Base-by-base conservation (phyloP, 495 filamentous ascomycete species). In the Pseudoneurospora amorphoporcata region DNA sequence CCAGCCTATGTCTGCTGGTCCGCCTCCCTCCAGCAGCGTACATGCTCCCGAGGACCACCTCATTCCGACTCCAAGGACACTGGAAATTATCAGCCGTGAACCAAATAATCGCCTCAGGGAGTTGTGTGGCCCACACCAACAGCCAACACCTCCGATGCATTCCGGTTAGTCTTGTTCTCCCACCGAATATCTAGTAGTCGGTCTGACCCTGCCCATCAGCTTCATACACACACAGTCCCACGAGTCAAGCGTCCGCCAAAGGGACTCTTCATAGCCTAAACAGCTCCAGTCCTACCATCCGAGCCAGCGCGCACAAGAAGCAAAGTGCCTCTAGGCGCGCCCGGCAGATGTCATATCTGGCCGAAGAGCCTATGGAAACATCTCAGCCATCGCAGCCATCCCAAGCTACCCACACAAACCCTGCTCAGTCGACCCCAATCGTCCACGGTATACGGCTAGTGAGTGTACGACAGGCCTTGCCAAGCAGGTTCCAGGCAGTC, bases 401-500 rank as follows among this genome's bases (percentile, higher is more conserved):
- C 12, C 53, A 17, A 37, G 53, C 1, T 65, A 65, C 5, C 12
- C 53, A 35, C 53, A 65, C 14, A 65, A 3, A 8, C 14, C 8
- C 53, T 32, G 3, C 43, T 69, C 73, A 74, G 70, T 75, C 74
- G 47, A 80, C 83, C 1, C 86, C 86, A 0, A 75, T 83, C 35
- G 77, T 83, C 17, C 80, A 91, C 76, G 93, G 92, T 0, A 91
- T 96, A 71, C 84, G 86, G 19, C 88, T 99, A 5, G 82, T 98
- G 38, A 88, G 90, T n/a, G 85, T 90, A 14, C 84, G 89, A 71
- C 77, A 82, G 72, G 84, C 88, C 7, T 81, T 99, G 5, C 93
- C 95, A 4, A 93, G 97, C 77, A 89, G 87, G 35, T 90, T 95
- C 73, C 88, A 90, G 8, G 82, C 88, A 3, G 80, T 97, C 4